Conservation (phyloP, 2,329 filamentous ascomycete genomes). For the Coniochaeta sp. region DNA sequence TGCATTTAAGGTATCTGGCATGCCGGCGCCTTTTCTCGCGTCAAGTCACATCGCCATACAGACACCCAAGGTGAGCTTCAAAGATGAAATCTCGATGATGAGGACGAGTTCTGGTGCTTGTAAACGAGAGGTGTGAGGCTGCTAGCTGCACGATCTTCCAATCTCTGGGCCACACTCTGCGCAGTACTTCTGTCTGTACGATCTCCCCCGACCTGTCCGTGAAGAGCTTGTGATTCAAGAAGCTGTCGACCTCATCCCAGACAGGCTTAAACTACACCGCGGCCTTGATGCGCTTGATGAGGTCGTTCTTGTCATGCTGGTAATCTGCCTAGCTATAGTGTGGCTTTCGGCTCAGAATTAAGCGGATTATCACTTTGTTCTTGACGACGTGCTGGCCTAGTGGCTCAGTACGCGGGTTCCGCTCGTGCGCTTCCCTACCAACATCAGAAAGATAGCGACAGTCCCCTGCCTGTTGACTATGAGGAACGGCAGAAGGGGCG, state of each 20-base stretch:
- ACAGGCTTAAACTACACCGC: conserved; percentile 70
- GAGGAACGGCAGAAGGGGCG: too few relatives aligned
- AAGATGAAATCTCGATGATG: too few relatives aligned
- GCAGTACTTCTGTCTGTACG: background rate
- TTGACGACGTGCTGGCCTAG: background rate
- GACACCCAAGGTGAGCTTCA: too few relatives aligned
- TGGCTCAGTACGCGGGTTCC: conserved; percentile 65
- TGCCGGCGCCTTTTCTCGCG: too few relatives aligned
- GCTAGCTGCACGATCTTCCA: too few relatives aligned
- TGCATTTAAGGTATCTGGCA: too few relatives aligned
- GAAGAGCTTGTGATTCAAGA: background rate
- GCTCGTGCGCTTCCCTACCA: conserved; percentile 78
- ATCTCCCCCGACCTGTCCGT: background rate
- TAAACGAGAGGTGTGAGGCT: too few relatives aligned
- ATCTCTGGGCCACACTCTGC: background rate
- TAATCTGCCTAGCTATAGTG: conserved; percentile 15
- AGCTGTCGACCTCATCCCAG: conserved; percentile 41
- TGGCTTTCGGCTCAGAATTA: background rate
- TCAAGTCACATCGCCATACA: too few relatives aligned
- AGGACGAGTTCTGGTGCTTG: too few relatives aligned
- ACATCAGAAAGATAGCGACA: too few relatives aligned
- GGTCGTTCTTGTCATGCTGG: conserved; percentile 66
- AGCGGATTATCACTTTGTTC: conserved; percentile 18
- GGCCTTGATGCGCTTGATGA: conserved; percentile 68
- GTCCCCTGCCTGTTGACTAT: too few relatives aligned